Percentiles rank a stretch among this genome's conserved stretches.
phyloP scores from a whole-genome alignment of 2,329 filamentous ascomycete species.

The Cercospora canescens region DNA sequence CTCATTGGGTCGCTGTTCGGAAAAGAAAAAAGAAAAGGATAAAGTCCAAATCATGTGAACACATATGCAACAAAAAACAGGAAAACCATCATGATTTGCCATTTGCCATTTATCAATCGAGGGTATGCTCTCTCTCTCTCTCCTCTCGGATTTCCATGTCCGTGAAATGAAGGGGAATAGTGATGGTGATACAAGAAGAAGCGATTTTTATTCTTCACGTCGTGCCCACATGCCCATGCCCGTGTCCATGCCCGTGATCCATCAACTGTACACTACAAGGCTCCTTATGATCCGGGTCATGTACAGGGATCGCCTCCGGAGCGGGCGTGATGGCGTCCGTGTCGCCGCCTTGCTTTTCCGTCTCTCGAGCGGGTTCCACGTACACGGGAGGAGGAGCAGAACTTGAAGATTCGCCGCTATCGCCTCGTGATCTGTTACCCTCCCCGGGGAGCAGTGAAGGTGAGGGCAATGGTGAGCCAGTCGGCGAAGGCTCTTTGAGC shows the following conservation, averaged over 20 bases:
- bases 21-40: too few relatives aligned
- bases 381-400: slow-evolving; percentile 29
- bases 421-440: slow-evolving; percentile 29
- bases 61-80: too few relatives aligned
- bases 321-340: slow-evolving; percentile 6
- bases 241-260: slow-evolving; percentile 7
- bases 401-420: slow-evolving; percentile 31
- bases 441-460: slow-evolving; percentile 8
- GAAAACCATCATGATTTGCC: too few relatives aligned
- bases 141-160: too few relatives aligned
- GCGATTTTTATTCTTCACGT: not conserved
- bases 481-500: slow-evolving; percentile 25
- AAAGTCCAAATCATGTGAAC: too few relatives aligned
- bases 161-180: too few relatives aligned
- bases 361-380: slow-evolving; percentile 17
- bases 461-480: slow-evolving; percentile 14
- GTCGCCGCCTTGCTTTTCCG: not conserved
- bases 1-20: too few relatives aligned
- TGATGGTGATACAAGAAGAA: too few relatives aligned
- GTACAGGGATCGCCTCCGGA: not conserved
- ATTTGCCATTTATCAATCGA: too few relatives aligned
- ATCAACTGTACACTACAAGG: slow-evolving; percentile 5
- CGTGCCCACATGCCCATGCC: not conserved
- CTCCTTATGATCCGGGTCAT: slow-evolving; percentile 9
- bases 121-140: too few relatives aligned